A percentile compares a stretch with the other conserved stretches of the same genome.
Evolutionary conservation across 768 basidiomycete species (phyloP).

Genomic region (Kwoniella botswanensis): DNA sequence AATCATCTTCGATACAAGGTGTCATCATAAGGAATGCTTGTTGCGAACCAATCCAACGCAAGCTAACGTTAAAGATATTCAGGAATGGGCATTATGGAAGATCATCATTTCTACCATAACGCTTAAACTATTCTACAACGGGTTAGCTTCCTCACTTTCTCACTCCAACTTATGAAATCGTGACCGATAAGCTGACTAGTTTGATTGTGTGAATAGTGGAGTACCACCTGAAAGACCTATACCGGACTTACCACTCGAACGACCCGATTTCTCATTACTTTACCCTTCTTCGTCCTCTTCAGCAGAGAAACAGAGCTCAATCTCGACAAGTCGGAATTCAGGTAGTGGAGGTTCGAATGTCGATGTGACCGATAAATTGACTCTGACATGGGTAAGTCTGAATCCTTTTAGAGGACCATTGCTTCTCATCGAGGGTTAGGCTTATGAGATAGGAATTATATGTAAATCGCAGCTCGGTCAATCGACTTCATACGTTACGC

Average conservation of each 20-base stretch:
- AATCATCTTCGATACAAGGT: too few species aligned
- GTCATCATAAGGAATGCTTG: too few species aligned
- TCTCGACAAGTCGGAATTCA: conserved; percentile 3
- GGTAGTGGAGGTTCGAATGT: conserved; percentile 32
- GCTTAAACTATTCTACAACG: conserved; percentile 44
- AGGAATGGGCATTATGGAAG: conserved; percentile 54
- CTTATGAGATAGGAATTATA: not conserved
- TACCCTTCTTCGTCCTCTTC: conserved; percentile 20
- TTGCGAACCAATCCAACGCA: too few species aligned
- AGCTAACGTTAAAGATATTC: too few species aligned
- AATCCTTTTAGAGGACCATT: not conserved
- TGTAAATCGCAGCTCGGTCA: conserved; percentile 53
- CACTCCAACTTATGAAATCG: not conserved
- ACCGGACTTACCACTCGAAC: conserved; percentile 46
- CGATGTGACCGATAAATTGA: conserved; percentile 40
- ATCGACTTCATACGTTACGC: conserved; percentile 56
- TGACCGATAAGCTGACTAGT: not conserved
- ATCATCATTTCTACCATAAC: conserved; percentile 41
- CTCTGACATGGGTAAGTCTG: conserved; percentile 40
- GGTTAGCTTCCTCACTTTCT: conserved; percentile 18
- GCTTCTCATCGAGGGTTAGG: not conserved
- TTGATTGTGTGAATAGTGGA: conserved; percentile 36
- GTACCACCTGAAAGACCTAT: conserved; percentile 50
- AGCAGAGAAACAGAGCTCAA: not conserved
- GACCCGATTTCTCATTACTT: conserved; percentile 42